phyloP scores from a whole-genome alignment of 1,139 yeast genomes.

The Yamadazyma dushanensis region DNA sequence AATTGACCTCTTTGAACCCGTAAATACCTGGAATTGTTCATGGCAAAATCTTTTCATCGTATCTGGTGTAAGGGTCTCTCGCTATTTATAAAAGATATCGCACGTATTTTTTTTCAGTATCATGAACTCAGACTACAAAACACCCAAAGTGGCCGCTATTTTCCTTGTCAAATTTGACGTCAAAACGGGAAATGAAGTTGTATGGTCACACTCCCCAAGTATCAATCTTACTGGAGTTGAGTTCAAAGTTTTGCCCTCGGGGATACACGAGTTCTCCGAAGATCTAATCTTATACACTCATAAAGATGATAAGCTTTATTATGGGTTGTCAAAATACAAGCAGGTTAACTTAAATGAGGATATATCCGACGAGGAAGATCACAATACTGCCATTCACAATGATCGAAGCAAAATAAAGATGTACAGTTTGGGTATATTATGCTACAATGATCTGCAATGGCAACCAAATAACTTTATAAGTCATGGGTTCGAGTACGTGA shows the following conservation, averaged over 20 bases:
- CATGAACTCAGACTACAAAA: conserved; percentile 12
- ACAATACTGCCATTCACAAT: conserved; percentile 8
- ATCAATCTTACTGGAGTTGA: conserved; percentile 50
- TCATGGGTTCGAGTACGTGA: conserved; percentile 59
- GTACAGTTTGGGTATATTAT: conserved; percentile 66
- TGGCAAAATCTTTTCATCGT: too few species aligned
- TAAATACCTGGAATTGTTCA: too few species aligned
- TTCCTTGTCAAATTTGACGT: conserved; percentile 67
- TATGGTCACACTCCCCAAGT: conserved; percentile 46
- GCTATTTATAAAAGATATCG: not conserved
- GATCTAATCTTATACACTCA: conserved; percentile 48
- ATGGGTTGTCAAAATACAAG: conserved; percentile 39
- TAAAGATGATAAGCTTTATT: conserved; percentile 27
- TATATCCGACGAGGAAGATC: conserved; percentile 12
- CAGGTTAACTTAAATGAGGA: conserved; percentile 21
- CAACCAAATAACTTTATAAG: conserved; percentile 51
- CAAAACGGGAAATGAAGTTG: conserved; percentile 58
- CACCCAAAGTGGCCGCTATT: conserved; percentile 44
- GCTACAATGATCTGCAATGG: conserved; percentile 43
- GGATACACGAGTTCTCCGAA: conserved; percentile 62
- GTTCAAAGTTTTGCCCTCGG: conserved; percentile 77
- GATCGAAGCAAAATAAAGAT: conserved; percentile 59
- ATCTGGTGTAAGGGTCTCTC: too few species aligned
- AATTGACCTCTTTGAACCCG: too few species aligned
- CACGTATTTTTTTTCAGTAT: conserved; percentile 1